Base-by-base conservation (phyloP, 1,284 basidiomycete genomes). In the Hypsizygus ulmarius region DNA sequence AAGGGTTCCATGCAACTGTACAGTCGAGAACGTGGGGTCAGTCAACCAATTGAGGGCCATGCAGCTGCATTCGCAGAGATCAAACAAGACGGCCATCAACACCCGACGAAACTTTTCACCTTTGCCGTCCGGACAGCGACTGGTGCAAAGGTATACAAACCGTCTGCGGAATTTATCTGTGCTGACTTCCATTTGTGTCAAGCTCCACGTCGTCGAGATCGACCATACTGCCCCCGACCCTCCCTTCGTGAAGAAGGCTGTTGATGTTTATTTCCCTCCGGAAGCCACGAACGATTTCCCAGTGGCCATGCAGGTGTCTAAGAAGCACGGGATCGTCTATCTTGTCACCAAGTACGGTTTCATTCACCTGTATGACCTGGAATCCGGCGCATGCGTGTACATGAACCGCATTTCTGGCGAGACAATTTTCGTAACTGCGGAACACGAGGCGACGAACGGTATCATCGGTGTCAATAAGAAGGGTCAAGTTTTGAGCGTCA, bases 351-450 rank as follows among this genome's bases (percentile, higher is more conserved):
- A 99, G 69, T 99, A 94, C 67, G 97, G 97, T 43, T 99, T 99
- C 74, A 98, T 99, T 63, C 97, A 99, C 72, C 82, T 99, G 12
- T 99, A 99, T 72, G 97, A 99, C 71, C 82, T 99, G 57, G 97
- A 99, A 71, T 85, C 90, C n/a, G 97, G 96, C 51, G 89, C 93
- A 44, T 99, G 97, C 75, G 87, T 99, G 60, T 99, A 99, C 79
- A 99, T 99, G 97, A 99, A 99, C 81, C 90, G 97, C 56, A 99
- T 99, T 67, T 97, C 93, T 42, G 96, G 97, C 38, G 97, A 99
- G 74, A 99, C 97, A 40, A 98, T 99, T 68, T 99, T 99, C 69
- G 95, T 97, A 43, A 98, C 97, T 5, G 92, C 95, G 14, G 94
- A 97, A 63, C 93, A 98, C 68, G 95, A 97, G 69, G 81, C 86